Conservation (phyloP, 2,329 filamentous ascomycete species). For the Sporothrix variecibatus region DNA sequence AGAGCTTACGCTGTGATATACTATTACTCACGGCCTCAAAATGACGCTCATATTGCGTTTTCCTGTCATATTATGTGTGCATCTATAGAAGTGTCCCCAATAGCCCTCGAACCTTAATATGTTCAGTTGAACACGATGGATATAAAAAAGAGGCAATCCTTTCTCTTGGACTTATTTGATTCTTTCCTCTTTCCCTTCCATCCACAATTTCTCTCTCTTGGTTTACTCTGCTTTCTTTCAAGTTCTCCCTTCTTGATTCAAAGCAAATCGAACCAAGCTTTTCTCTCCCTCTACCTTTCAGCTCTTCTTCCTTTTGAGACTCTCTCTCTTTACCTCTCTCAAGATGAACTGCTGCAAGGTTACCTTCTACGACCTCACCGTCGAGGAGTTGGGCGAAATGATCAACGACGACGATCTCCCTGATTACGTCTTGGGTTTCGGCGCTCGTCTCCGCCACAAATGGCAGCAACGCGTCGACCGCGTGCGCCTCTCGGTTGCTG, state of each 20-base stretch:
- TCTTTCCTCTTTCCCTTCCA: not conserved
- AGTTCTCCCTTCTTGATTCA: not conserved
- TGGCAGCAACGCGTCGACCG: not conserved
- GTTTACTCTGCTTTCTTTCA: not conserved
- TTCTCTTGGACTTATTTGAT: not conserved
- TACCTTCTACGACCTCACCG: not conserved
- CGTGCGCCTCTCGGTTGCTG: not conserved
- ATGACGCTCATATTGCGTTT: not conserved
- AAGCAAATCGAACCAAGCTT: not conserved
- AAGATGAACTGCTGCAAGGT: conserved; percentile 3
- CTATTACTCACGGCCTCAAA: not conserved
- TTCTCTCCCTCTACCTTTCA: not conserved
- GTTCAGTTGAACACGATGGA: too few relatives aligned
- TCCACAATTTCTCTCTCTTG: not conserved
- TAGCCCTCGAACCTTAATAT: too few relatives aligned
- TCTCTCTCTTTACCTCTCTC: not conserved
- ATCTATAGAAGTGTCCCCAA: too few relatives aligned
- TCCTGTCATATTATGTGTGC: not conserved
- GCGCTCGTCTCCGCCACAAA: not conserved
- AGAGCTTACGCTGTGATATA: not conserved
- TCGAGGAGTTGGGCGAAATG: not conserved
- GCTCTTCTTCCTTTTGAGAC: not conserved
- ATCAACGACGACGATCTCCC: not conserved
- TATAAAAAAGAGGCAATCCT: not conserved
- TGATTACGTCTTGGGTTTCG: not conserved